Base-by-base conservation (phyloP, 768 basidiomycete genomes). In the Omphalotus guepiniiformis region DNA sequence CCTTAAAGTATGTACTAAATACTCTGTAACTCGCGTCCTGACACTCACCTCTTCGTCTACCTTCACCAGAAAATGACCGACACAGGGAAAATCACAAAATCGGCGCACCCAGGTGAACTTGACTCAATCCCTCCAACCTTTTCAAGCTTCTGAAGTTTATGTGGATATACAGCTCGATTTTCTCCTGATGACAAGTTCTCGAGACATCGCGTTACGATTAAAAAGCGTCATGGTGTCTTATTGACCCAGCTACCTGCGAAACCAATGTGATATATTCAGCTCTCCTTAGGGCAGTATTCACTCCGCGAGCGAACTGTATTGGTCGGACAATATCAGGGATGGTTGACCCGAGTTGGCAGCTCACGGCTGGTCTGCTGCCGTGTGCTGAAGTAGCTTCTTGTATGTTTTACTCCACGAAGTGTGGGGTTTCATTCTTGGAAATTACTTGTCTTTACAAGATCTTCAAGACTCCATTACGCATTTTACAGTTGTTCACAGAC, bases 171-270 rank as follows among this genome's bases (percentile, higher is more conserved):
- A 96, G 95, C 95, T 13, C 93, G 96, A 32, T 98, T 98, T 70
- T 97, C 95, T 12, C 95, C 95, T 9, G 96, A 99, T 66, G 95
- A 98, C 80, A 98, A 98, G 73, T 98, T 95, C 71, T 95, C 93
- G 52, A 80, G 93, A 53, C 95, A 99, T 62, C 88, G 96, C 51
- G 93, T 98, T 51, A 96, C 93, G 4, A 85, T 97, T 62, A 98
- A 98, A 75, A 92, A 91, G 71, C 83, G 95, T 61, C 88, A 85
- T 61, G 82, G 83, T 49, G 80, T 96, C 47, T 81, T 99, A 53
- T 80, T 85, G 53, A 94, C 95, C 15, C 93, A 97, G 62, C 76
- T 89, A 16, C 93, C 95, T 22, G 70, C 78, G 45, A 93, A 92
- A 67, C 93, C 94, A 16, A 74, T 94, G 74, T 96, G 76, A 78